phyloP scores from a whole-genome alignment of 2,329 filamentous ascomycete species.

The Pseudodiploospora longispora region DNA sequence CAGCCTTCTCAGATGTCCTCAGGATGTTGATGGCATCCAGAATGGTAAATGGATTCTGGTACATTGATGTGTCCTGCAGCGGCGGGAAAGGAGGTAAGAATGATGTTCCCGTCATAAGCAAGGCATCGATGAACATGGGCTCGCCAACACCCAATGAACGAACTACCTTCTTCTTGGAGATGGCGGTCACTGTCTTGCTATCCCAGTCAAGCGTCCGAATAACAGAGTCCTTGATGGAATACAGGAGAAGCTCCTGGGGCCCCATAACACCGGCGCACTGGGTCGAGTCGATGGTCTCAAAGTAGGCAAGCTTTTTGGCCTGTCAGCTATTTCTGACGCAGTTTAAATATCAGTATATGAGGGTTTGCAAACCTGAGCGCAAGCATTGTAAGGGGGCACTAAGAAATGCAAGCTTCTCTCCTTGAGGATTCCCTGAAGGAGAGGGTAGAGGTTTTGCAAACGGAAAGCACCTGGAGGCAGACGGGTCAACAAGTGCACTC shows the following conservation, averaged over 20 bases:
- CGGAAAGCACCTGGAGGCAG: constrained; percentile 53
- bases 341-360: not conserved
- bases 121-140: constrained; percentile 72
- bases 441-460: constrained; percentile 64
- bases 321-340: constrained; percentile 18
- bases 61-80: constrained; percentile 52
- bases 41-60: constrained; percentile 54
- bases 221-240: constrained; percentile 71
- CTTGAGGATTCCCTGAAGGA: constrained; percentile 67
- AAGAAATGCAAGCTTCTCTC: constrained; percentile 64
- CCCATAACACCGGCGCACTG: constrained; percentile 74
- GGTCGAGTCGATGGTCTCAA: constrained; percentile 58
- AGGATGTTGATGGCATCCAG: constrained; percentile 73
- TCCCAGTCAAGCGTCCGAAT: constrained; percentile 62
- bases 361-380: constrained; percentile 60
- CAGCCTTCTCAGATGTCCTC: constrained; percentile 57
- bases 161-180: constrained; percentile 63
- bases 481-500: not conserved
- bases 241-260: constrained; percentile 76
- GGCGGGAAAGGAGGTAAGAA: constrained; percentile 75
- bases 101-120: constrained; percentile 73
- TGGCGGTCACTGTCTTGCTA: constrained; percentile 50
- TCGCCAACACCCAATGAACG: constrained; percentile 58
- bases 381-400: constrained; percentile 80
- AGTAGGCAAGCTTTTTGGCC: constrained; percentile 59